These are phyloP conservation scores for Syncephalastrum racemosum DNA, from an alignment of 371 early-diverging fungal genomes.

Conservation along the genomic window DNA sequence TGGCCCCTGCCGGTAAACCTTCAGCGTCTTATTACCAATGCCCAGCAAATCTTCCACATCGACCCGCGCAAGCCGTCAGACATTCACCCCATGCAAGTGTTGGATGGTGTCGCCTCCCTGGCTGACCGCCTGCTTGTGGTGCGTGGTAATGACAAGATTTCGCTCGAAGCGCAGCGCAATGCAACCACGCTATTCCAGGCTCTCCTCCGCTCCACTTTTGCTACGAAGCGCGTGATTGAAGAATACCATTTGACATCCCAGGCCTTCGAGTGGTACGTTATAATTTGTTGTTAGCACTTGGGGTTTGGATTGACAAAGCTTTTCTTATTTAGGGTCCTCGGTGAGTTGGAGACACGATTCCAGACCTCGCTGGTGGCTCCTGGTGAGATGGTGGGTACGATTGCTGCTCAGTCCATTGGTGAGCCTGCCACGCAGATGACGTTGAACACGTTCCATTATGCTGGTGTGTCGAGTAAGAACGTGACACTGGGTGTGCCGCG, in stretches of 20 bases:
- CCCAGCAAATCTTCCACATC: conserved; percentile 86
- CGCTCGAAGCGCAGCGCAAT: conserved; percentile 86
- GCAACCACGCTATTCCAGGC: conserved; percentile 92
- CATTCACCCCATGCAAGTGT: conserved; percentile 83
- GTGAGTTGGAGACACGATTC: conserved; percentile 92
- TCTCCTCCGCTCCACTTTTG: conserved; percentile 80
- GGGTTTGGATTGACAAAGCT: neutral
- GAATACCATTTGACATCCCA: conserved; percentile 85
- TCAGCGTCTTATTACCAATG: conserved; percentile 87
- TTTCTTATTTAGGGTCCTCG: conserved; percentile 60
- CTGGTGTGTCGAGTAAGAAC: conserved; percentile 98
- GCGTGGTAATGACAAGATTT: conserved; percentile 85
- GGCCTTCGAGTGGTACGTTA: conserved; percentile 85
- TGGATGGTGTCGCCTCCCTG: conserved; percentile 71
- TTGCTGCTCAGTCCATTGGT: conserved; percentile 99
- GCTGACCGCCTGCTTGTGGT: conserved; percentile 79
- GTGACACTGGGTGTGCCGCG: conserved; percentile 99
- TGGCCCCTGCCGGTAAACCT: conserved; percentile 95
- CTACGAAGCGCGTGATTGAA: conserved; percentile 86
- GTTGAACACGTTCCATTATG: conserved; percentile 99
- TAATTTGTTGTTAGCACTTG: neutral
- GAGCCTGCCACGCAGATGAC: conserved; percentile 99
- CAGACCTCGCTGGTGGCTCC: conserved; percentile 90
- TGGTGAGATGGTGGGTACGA: conserved; percentile 99
- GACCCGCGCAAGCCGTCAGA: conserved; percentile 81